Evolutionary conservation across 257 asterid species (phyloP).

Genomic region (Solanum piurae): DNA sequence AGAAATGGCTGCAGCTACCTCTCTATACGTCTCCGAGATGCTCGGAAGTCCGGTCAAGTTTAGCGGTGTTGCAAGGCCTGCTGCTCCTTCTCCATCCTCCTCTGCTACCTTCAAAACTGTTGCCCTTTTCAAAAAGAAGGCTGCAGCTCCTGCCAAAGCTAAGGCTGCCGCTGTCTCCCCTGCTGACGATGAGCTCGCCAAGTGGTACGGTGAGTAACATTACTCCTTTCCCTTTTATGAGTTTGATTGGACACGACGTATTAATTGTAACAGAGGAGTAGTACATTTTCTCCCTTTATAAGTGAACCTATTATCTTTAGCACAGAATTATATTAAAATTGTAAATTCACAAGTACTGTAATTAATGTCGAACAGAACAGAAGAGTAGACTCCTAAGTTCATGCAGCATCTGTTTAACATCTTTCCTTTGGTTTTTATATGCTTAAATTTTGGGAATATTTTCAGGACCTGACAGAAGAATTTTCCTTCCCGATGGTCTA

Average conservation of each 20-base stretch:
- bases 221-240: neutral
- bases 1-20: slow-evolving; percentile 56
- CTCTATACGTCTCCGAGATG: slow-evolving; percentile 68
- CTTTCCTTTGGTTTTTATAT: neutral
- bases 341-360: neutral
- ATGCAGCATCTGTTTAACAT: neutral
- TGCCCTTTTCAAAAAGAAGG: slow-evolving; percentile 68
- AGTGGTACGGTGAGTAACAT: slow-evolving; percentile 85
- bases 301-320: neutral
- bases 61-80: slow-evolving; percentile 37
- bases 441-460: neutral
- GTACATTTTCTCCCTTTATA: neutral
- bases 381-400: neutral
- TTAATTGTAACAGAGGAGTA: neutral
- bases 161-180: slow-evolving; percentile 49
- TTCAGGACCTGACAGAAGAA: slow-evolving; percentile 93
- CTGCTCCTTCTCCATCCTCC: slow-evolving; percentile 52
- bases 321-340: neutral
- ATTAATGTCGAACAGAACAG: neutral
- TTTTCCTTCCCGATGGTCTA: slow-evolving; percentile 88
- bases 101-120: slow-evolving; percentile 58
- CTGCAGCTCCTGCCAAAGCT: slow-evolving; percentile 42
- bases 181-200: slow-evolving; percentile 77
- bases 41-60: slow-evolving; percentile 57
- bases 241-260: neutral